Evolutionary conservation across 176 grass and related monocot genomes (phyloP), one percentile per base, ranked within the genome.

Genomic region (Triticum turgidum): DNA sequence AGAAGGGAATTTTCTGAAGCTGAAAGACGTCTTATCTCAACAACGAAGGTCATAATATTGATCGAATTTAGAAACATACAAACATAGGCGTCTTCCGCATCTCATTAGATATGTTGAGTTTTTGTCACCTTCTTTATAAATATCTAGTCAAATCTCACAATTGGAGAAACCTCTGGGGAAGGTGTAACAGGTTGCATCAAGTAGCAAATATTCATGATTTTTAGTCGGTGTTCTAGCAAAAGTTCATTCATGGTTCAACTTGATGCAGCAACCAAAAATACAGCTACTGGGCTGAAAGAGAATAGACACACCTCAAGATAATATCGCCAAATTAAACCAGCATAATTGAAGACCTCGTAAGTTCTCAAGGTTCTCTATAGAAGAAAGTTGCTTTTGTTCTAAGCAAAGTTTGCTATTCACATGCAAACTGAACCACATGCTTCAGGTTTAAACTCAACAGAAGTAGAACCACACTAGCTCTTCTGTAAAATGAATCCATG

Each of bases 1-100:
- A 81, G 82, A 77, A 90, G 82, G 13, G 58, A 21, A 74, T 67
- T 88, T 88, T 82, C 85, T 88, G 79, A 83, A 86, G 85, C 54
- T 29, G 47, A 80, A 87, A 87, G 11, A 59, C 65, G 69, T 34
- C 18, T 74, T 76, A 51, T 76, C 81, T 89, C 35, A 65, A 69
- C 2, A 74, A 77, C 11, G 7, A 17, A 0, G 54, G 56, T 79
- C 32, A 17, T 32, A 83, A 86, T 13, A 83, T 74, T 29, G 25
- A 24, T 30, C 2, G 69, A 86, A 83, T 20, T 79, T 51, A 62
- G 17, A 47, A 37, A 15, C 69, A 89, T 24, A 69, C 1, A 35
- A 44, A 7, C 39, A 82, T 20, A 10, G 7, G 45, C 0, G 20
- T 54, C 13, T 52, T 42, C 63, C 7, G 3, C 3, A 56, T 49